Evolutionary conservation across 1,284 basidiomycete genomes (phyloP), one percentile per base, ranked within the genome.

Genomic region (Trametes sp.): DNA sequence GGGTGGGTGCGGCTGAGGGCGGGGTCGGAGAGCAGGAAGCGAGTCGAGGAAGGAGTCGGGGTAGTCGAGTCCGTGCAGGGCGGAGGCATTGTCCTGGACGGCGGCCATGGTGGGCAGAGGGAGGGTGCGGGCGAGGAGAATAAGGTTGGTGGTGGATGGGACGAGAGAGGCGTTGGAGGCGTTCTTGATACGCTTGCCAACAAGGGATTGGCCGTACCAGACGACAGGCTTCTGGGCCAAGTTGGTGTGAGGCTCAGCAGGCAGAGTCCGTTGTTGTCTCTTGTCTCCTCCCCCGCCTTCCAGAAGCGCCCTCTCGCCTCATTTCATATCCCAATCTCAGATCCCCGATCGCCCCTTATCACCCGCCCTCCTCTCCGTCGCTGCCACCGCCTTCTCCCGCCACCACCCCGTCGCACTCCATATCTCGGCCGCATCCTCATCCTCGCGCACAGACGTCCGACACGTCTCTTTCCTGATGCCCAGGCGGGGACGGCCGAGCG

Each of bases 1-100:
- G 63, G 80, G 76, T 41, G 73, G 70, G 66, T 80, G 75, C 19
- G 80, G 80, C 4, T 73, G 67, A 36, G 78, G 77, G 59, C 79
- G 74, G 45, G 74, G 69, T 44, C 77, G 72, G 65, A 81, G 72
- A 59, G 79, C 72, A 62, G 77, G 77, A 62, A 83, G 78, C 42
- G 75, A 69, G 51, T 70, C 63, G 68, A 84, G 75, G 64, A 79
- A 74, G 65, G 68, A 71, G 8, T 73, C 70, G 1, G 82, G 76
- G 64, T 84, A 84, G 53, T 72, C 65, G 73, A 83, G 79, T 70
- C 83, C 84, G 65, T 82, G 73, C n/a, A 70, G 46, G 24, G 61
- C 58, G 61, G 50, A 45, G 50, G 63, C 21, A 51, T 58, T 50
- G 61, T 56, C 52, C 50, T 56, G 42, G 48, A 57, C 26, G 46